Evolutionary conservation across 805 yeast genomes (phyloP), one percentile per base, ranked within the genome.

Genomic region (Yarrowia keelungensis): DNA sequence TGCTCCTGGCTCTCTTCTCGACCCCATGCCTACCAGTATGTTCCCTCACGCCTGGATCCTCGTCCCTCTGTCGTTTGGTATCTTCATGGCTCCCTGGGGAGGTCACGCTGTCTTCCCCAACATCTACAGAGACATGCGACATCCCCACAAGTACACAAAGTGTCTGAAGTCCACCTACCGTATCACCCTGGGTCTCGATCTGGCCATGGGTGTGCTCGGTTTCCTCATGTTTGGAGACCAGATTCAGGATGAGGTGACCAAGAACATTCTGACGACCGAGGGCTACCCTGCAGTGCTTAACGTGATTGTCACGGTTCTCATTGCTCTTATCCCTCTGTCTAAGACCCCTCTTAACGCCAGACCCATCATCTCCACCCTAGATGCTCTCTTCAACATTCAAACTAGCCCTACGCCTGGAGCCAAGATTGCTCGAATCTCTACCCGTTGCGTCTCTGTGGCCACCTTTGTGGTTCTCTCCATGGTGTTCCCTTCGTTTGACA

Each of bases 31-130:
- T 7, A 89, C 95, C 0, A 85, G 87, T 71, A 51, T 89, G 70
- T 87, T 86, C 83, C 97, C 97, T 79, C n/a, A 77, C 78, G 53
- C 83, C 83, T 43, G 86, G 86, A 67, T 76, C 76, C 56, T 81
- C 80, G 39, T 81, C 73, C 75, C 76, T 79, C 32, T 84, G 76
- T 77, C 89, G 80, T 41, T 74, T 71, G 71, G 78, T 54, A 66
- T 67, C 16, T 71, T 81, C 1, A 50, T 75, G 19, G 90, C 93
- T 2, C 92, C 93, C 1, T 90, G 89, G 81, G 92, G 94, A 8
- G 93, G 94, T 0, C 95, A 89, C 77, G 91, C 94, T 8, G 85
- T 89, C 19, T 89, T 89, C 74, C 94, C 95, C 2, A 89, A 90
- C 71, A 80, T 89, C 67, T 87, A 86, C 75, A 81, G 86, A 42